Evolutionary conservation across 495 filamentous ascomycete genomes (phyloP), one percentile per base, ranked within the genome.

Genomic region (Platismatia glauca): DNA sequence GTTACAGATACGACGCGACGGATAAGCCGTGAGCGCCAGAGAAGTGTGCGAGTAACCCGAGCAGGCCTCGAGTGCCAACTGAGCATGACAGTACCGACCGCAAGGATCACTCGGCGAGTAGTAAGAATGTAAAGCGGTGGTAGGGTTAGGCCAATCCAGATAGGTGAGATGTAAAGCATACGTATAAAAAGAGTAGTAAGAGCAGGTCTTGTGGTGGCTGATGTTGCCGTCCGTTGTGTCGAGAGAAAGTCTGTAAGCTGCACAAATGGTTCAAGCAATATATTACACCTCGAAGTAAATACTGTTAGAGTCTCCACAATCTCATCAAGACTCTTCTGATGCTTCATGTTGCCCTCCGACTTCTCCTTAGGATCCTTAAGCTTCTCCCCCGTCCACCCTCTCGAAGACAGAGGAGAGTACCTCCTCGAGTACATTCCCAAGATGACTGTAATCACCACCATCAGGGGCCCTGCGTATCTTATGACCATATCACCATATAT

Each of bases 61-160:
- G 89, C 89, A 16, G 92, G 90, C 8, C 88, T 83, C 12, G 90
- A 91, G 71, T 99, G 93, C 86, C 93, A 97, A 7, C 89, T 91
- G 5, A 97, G 78, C 39, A 89, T 75, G 3, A 96, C 65, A 12
- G 94, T 97, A 27, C 94, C 94, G 20, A 88, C 71, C 1, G 84
- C 78, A 39, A 97, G 81, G 53, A 93, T 76, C 7, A 97, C 81
- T 22, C 95, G 85, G 64, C 88, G 87, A 12, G 90, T 88, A 16
- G 94, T 97, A 67, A 99, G 87, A 68, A 99, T 83, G 64, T 85
- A 82, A 31, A 93, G 71, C 7, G 91, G 92, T 12, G 88, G 90
- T 1, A 96, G 78, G 1, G 91, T 91, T 33, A 97, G 73, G 5
- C 81, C 67, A 55, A 95, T 82, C 94, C 94, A 99, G 46, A 95